Evolutionary conservation across 2,329 filamentous ascomycete species (phyloP).

Genomic region (Penicillium olsonii): DNA sequence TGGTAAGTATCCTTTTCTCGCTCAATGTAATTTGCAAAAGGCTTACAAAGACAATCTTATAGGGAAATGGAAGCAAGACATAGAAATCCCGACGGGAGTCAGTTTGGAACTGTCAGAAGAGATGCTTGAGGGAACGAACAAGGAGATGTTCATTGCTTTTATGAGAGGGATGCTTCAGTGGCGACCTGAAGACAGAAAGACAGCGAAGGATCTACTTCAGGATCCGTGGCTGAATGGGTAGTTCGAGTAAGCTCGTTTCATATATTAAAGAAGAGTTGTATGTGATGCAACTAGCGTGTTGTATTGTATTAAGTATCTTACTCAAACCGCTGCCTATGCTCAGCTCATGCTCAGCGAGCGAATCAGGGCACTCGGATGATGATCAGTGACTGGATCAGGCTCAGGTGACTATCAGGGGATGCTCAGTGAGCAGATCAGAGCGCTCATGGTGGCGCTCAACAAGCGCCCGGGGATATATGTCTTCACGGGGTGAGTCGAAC

Average conservation of each 20-base stretch:
- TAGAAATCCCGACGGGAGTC: not conserved
- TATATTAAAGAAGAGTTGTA: no score
- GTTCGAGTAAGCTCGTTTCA: no score
- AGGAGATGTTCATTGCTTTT: conserved; percentile 16
- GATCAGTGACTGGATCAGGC: not conserved
- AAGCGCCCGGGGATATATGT: no score
- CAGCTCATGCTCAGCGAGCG: not conserved
- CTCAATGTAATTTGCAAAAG: conserved; percentile 4
- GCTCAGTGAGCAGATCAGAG: not conserved
- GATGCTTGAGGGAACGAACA: conserved; percentile 10
- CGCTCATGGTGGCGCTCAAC: not conserved
- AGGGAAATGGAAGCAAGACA: conserved; percentile 13
- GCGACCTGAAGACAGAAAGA: conserved; percentile 19
- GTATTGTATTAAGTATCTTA: not conserved
- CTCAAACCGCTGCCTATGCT: not conserved
- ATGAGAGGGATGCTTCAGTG: conserved; percentile 17
- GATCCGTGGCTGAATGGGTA: conserved; percentile 11
- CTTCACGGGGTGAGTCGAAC: no score
- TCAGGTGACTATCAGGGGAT: not conserved
- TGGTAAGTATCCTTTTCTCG: conserved; percentile 27
- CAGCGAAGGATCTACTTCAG: conserved; percentile 14
- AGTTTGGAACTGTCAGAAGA: conserved; percentile 3
- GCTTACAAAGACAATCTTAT: conserved; percentile 6
- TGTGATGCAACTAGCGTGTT: no score
- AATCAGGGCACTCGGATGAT: not conserved